Evolutionary conservation across 305 asterid genomes (phyloP).

Genomic region (Solanum hybrid): DNA sequence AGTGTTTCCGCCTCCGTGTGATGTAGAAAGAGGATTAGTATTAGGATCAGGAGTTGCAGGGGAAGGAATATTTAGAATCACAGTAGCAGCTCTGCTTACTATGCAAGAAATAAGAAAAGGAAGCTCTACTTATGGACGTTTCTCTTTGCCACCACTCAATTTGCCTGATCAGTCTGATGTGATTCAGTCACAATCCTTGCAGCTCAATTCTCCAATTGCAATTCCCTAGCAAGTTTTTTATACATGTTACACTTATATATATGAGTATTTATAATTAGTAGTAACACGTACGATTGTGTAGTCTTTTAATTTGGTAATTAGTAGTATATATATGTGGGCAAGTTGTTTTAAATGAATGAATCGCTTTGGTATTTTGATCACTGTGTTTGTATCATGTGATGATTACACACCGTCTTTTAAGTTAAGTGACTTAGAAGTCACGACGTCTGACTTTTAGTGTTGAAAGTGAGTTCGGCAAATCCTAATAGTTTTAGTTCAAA

Average conservation of each 20-base stretch:
- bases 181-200: slow-evolving; percentile 31
- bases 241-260: neutral
- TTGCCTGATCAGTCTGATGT: slow-evolving; percentile 51
- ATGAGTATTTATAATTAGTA: neutral
- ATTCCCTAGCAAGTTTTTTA: slow-evolving; percentile 24
- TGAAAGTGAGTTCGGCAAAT: neutral
- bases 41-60: slow-evolving; percentile 25
- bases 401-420: neutral
- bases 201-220: slow-evolving; percentile 47
- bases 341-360: neutral
- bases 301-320: neutral
- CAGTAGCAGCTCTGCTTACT: slow-evolving; percentile 74
- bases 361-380: neutral
- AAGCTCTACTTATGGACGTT: slow-evolving; percentile 82
- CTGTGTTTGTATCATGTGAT: neutral
- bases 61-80: slow-evolving; percentile 75
- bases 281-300: neutral
- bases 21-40: neutral
- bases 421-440: neutral
- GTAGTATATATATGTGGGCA: neutral
- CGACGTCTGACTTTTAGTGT: neutral
- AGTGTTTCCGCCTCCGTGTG: slow-evolving; percentile 44
- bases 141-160: slow-evolving; percentile 85
- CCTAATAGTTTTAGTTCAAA: neutral
- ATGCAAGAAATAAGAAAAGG: slow-evolving; percentile 88